Base-by-base conservation (phyloP, 1,284 basidiomycete genomes). In the Trametes hirsuta region DNA sequence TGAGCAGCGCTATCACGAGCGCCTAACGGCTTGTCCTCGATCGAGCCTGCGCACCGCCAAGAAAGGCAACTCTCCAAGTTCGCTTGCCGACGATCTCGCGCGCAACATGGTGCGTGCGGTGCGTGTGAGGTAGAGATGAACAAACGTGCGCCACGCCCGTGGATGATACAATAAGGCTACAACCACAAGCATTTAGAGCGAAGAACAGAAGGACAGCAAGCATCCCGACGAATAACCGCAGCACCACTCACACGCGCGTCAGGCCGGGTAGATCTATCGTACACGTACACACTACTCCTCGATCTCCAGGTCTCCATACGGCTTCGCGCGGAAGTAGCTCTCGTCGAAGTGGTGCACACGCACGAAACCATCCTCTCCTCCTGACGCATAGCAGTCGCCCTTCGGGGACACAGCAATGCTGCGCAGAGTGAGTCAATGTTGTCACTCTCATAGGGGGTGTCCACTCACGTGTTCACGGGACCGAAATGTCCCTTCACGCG, bases 401-500 rank as follows among this genome's bases (percentile, higher is more conserved):
- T 86, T 82, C 11, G 97, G 97, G 72, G 97, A 95, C 6, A 97
- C 89, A 34, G 96, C 96, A 63, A 99, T 91, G 2, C 91, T 93
- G 62, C 21, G 62, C 57, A 60, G 37, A 44, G 52, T 55, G 50
- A 57, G 54, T 57, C 37, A 55, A 51, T 47, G n/a, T 22, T 18
- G 36, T 22, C 30, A 45, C 34, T 18, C 3, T 11, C 49, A 24
- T 25, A 47, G 30, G 47, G 53, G 24, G 42, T 25, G n/a, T 40
- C 18, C 18, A 83, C 90, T 64, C 64, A 93, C 84, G 97, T 98
- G 81, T 99, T 99, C 79, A 98, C 93, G 51, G 97, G 97, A 42
- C 97, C 97, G 77, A 98, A 95, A 74, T 97, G 95, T 22, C 95
- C 95, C 75, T 95, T 98, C 62, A 99, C 95, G 40, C 96, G 87